A percentile compares a stretch with the other conserved stretches of the same genome.
Conservation (phyloP, 1,139 yeast genomes). For the Suhomyces taliae region DNA sequence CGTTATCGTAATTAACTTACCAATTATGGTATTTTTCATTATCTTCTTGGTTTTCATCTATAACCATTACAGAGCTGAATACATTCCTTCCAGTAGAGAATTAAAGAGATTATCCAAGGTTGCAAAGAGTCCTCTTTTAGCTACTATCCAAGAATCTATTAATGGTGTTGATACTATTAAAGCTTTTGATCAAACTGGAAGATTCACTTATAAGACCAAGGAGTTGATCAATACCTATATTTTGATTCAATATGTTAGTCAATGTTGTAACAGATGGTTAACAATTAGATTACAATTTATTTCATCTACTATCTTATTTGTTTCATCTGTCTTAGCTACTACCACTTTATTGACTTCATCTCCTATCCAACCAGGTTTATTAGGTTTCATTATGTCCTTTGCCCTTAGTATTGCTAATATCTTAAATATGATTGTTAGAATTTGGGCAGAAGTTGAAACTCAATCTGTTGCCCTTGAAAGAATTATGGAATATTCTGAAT, state of each 20-base stretch:
- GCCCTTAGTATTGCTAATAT: conserved; percentile 25
- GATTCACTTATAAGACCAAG: conserved; percentile 22
- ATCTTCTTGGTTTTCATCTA: conserved; percentile 20
- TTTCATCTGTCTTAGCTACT: conserved; percentile 21
- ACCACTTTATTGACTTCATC: conserved; percentile 19
- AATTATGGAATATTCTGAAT: conserved; percentile 26
- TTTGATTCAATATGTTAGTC: conserved; percentile 16
- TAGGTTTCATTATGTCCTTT: conserved; percentile 31
- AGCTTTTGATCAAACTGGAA: conserved; percentile 24
- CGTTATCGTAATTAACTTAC: conserved; percentile 26
- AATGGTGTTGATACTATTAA: conserved; percentile 33
- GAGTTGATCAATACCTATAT: conserved; percentile 17
- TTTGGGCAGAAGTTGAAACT: conserved; percentile 30
- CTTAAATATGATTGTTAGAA: conserved; percentile 26
- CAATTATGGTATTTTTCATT: conserved; percentile 24
- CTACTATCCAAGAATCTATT: conserved; percentile 30
- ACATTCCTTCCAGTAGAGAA: conserved; percentile 29
- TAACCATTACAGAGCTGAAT: conserved; percentile 23
- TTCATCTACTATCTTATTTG: conserved; percentile 24
- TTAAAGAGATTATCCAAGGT: conserved; percentile 26
- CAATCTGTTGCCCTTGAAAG: conserved; percentile 30
- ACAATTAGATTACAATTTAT: conserved; percentile 28
- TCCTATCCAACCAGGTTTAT: conserved; percentile 25
- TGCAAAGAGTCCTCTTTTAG: conserved; percentile 26
- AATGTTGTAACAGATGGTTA: conserved; percentile 29